Evolutionary conservation across 352 stramenopile species (phyloP).

Genomic region (Globisporangium lucens): DNA sequence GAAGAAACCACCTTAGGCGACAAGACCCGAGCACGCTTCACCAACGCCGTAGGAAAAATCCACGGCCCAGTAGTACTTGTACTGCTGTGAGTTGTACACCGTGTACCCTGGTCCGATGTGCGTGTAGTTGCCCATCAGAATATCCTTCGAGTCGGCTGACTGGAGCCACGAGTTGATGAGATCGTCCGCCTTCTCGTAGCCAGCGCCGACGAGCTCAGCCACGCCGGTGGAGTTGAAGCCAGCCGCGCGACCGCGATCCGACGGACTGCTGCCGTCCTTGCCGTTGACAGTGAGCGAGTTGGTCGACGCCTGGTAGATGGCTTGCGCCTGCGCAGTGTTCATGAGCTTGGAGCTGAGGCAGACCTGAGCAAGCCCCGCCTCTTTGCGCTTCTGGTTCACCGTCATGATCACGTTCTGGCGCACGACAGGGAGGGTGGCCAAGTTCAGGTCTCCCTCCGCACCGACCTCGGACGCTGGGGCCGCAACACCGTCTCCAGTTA

Average conservation of each 20-base stretch:
- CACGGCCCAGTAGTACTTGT: conserved; percentile 28
- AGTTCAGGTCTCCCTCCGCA: conserved; percentile 1
- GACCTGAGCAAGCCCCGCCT: conserved; percentile 8
- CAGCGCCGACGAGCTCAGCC: conserved; percentile 27
- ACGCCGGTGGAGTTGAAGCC: conserved; percentile 31
- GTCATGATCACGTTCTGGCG: conserved; percentile 16
- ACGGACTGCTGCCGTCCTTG: conserved; percentile 18
- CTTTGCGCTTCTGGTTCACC: conserved; percentile 11
- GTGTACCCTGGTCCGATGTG: conserved; percentile 30
- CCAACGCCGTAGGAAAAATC: conserved; percentile 19
- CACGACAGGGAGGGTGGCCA: conserved; percentile 1
- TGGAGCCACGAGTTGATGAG: conserved; percentile 27
- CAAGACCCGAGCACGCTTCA: conserved; percentile 15
- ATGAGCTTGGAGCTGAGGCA: conserved; percentile 25
- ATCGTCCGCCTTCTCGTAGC: conserved; percentile 19
- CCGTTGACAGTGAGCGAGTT: conserved; percentile 20
- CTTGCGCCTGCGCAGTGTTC: conserved; percentile 21
- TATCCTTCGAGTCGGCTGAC: conserved; percentile 9
- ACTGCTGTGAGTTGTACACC: conserved; percentile 20
- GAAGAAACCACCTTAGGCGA: conserved; percentile 1
- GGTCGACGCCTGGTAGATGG: conserved; percentile 22
- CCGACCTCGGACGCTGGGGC: background rate
- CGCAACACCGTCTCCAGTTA: background rate
- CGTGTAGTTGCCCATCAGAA: conserved; percentile 28
- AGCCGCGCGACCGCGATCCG: conserved; percentile 19